Percentiles rank a stretch among this genome's conserved stretches.
These are phyloP conservation scores for Boletus semigastroideus DNA, from an alignment of 1,284 basidiomycete species.

Conservation along the genomic window DNA sequence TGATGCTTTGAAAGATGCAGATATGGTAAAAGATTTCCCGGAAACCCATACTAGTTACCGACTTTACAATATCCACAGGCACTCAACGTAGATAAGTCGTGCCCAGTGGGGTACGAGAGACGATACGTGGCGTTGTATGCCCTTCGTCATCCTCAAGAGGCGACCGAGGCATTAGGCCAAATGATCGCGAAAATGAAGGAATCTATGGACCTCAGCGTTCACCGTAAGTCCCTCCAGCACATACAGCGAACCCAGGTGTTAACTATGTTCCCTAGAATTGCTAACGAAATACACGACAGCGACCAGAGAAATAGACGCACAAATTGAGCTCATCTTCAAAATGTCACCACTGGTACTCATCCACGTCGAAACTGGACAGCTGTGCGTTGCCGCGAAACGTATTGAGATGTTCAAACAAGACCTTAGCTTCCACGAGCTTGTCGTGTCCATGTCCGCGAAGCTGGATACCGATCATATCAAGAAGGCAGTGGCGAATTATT, in stretches of 20 bases:
- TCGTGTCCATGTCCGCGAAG: constrained; percentile 2
- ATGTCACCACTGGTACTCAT: constrained; percentile 9
- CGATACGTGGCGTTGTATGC: constrained; percentile 2
- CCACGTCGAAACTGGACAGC: constrained; percentile 2
- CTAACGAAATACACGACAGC: constrained; percentile 1
- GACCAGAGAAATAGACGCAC: background rate
- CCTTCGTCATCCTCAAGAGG: background rate
- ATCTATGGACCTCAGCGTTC: background rate
- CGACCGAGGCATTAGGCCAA: background rate
- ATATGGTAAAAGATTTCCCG: background rate
- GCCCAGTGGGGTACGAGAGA: constrained; percentile 7
- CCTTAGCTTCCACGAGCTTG: constrained; percentile 3
- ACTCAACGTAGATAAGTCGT: background rate
- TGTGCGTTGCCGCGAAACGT: constrained; percentile 4
- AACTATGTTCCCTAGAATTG: constrained; percentile 2
- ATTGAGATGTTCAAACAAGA: constrained; percentile 3
- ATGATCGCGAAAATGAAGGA: background rate
- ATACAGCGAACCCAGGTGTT: background rate
- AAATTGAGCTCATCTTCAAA: background rate
- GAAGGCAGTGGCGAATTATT: constrained; percentile 8
- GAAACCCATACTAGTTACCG: background rate
- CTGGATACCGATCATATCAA: background rate
- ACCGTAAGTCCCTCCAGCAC: background rate
- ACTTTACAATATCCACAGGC: constrained; percentile 1
- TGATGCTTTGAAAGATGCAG: constrained; percentile 1